phyloP scores from a whole-genome alignment of 768 basidiomycete genomes.

The Kwoniella sp. region DNA sequence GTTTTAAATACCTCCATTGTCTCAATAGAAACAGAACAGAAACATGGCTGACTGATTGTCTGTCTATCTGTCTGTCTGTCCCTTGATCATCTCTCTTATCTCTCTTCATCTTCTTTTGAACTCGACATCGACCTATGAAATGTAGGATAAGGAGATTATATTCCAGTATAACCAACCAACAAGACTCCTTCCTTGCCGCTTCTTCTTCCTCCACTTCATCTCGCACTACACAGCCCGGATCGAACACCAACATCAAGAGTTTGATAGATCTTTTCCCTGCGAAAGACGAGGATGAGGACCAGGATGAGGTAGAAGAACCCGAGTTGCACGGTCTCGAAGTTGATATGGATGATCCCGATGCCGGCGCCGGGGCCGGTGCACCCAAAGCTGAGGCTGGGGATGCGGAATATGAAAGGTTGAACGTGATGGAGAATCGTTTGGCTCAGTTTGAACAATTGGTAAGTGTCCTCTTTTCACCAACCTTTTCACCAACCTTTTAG shows the following conservation, averaged over 20 bases:
- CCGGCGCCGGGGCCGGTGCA: too few species aligned
- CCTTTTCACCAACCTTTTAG: too few species aligned
- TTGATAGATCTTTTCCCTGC: constrained; percentile 6
- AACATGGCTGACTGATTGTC: too few species aligned
- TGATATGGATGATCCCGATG: background rate
- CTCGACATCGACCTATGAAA: background rate
- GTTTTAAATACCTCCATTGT: too few species aligned
- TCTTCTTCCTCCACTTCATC: background rate
- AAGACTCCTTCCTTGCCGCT: background rate
- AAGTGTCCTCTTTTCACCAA: constrained; percentile 3
- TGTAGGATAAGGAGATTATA: background rate
- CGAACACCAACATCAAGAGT: background rate
- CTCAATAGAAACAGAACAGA: too few species aligned
- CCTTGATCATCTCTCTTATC: too few species aligned
- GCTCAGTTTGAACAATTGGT: constrained; percentile 9
- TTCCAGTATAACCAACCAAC: background rate
- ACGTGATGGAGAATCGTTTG: constrained; percentile 25
- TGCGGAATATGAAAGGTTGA: background rate
- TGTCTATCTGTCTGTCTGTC: too few species aligned
- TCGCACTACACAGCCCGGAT: background rate
- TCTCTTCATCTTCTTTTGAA: background rate
- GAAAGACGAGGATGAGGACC: background rate
- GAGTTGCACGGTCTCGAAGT: constrained; percentile 6
- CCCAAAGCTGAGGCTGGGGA: background rate
- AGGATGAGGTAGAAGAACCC: constrained; percentile 4